These are phyloP conservation scores for Leccinum arenicola DNA, from an alignment of 768 basidiomycete genomes.

Conservation along the genomic window DNA sequence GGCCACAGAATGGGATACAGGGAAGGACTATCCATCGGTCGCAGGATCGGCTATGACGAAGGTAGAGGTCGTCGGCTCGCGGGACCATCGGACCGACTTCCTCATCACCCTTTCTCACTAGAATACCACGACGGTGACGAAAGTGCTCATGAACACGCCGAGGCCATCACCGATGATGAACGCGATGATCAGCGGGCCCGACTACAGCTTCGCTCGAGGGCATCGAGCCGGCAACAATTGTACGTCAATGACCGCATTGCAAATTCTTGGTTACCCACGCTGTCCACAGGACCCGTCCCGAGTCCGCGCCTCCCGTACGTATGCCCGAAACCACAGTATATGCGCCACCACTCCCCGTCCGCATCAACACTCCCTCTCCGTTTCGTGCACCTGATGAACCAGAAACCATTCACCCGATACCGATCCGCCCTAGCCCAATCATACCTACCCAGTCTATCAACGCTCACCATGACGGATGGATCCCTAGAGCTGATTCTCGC, in stretches of 20 bases:
- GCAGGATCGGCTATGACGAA: slow-evolving; percentile 29
- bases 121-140: slow-evolving; percentile 19
- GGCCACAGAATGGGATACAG: slow-evolving; percentile 40
- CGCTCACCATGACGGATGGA: slow-evolving; percentile 26
- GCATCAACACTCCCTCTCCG: slow-evolving; percentile 16
- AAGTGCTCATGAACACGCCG: slow-evolving; percentile 7
- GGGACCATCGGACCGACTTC: slow-evolving; percentile 10
- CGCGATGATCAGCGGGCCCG: slow-evolving; percentile 17
- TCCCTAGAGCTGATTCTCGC: slow-evolving; percentile 28
- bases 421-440: slow-evolving; percentile 22
- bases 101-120: slow-evolving; percentile 8
- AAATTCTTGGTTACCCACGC: slow-evolving; percentile 10
- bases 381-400: slow-evolving; percentile 12
- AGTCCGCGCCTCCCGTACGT: slow-evolving; percentile 29
- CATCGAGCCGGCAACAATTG: slow-evolving; percentile 19
- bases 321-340: slow-evolving; percentile 13
- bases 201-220: slow-evolving; percentile 12
- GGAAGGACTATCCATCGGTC: slow-evolving; percentile 38
- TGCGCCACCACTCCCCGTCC: slow-evolving; percentile 21
- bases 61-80: slow-evolving; percentile 19
- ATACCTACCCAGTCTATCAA: slow-evolving; percentile 5
- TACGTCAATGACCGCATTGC: slow-evolving; percentile 18
- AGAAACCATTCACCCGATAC: slow-evolving; percentile 30
- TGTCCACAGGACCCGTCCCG: slow-evolving; percentile 23
- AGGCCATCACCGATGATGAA: slow-evolving; percentile 21